Evolutionary conservation across 78 protist genomes (phyloP).

Genomic region (Dictyostelium purpureum): DNA sequence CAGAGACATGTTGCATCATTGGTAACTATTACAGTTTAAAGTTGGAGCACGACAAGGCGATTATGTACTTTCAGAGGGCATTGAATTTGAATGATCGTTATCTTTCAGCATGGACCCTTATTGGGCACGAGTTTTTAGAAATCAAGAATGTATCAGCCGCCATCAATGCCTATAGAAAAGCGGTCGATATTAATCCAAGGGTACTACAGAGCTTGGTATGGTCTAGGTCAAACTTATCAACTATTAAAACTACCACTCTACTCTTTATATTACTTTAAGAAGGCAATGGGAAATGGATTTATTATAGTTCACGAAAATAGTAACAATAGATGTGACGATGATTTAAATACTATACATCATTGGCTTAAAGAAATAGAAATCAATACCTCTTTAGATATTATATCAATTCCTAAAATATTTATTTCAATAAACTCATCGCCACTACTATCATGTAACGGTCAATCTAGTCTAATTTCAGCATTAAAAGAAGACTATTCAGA

Average conservation of each 20-base stretch:
- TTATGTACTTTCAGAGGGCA: constrained; percentile 96
- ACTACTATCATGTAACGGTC: no score
- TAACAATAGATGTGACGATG: no score
- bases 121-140: constrained; percentile 98
- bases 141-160: constrained; percentile 92
- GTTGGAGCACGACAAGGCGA: constrained; percentile 93
- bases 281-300: no score
- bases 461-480: no score
- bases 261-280: constrained; percentile 93
- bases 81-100: constrained; percentile 65
- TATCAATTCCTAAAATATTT: no score
- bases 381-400: no score
- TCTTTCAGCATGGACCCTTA: constrained; percentile 95
- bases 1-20: constrained; percentile 95
- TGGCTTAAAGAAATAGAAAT: no score
- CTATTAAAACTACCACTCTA: constrained; percentile 87
- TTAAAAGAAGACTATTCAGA: no score
- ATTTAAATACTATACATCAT: no score
- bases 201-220: constrained; percentile 99
- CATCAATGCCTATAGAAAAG: constrained; percentile 94
- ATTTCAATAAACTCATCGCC: no score
- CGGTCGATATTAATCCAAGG: constrained; percentile 86
- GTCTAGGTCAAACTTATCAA: constrained; percentile 97
- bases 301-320: no score
- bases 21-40: constrained; percentile 93